Evolutionary conservation across 2,329 filamentous ascomycete genomes (phyloP), one percentile per base, ranked within the genome.

Genomic region (Calonectria leucothoes): DNA sequence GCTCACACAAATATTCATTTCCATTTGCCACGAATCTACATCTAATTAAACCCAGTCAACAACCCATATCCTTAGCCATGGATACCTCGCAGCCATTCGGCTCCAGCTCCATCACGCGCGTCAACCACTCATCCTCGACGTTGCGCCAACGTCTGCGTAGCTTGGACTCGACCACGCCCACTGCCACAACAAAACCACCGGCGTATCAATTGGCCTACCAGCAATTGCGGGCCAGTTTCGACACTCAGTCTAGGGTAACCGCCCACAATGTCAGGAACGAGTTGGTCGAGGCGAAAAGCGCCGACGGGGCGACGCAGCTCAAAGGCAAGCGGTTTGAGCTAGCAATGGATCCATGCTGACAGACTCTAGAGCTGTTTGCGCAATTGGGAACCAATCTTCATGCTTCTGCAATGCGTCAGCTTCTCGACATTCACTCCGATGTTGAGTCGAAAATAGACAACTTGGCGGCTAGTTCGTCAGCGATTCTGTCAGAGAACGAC

Each of bases 111-210:
- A 74, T 55, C 48, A 45, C 65, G 23, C 69, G 31, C 0, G 71
- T 67, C 5, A 73, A 71, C 10, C 57, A 57, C 1, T 78, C 76
- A n/a, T 77, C 80, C 0, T 80, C 80, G 0, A 81, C 76, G 0
- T 65, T 84, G 1, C 79, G 82, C 25, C 79, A 78, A 39, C 81
- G 82, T 10, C 77, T 84, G 15, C 78, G 80, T 12, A 82, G 78
- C 15, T 74, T 77, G 4, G 77, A 79, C 2, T 71, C 75, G 4
- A 66, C 74, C 0, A 42, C 72, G 6, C 59, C 69, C 7, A 52
- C 61, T 6, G 70, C 72, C 10, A 71, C 75, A 5, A 6, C 51
- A 12, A 67, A 74, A 11, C 33, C 61, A 1, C 27, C 69, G 2
- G 67, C 66, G 0, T 74, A 74, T 35, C 69, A 69, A 1, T 70